Percentiles rank a stretch among this genome's conserved stretches.
phyloP scores from a whole-genome alignment of 257 asterid species.

The Coffea canephora region DNA sequence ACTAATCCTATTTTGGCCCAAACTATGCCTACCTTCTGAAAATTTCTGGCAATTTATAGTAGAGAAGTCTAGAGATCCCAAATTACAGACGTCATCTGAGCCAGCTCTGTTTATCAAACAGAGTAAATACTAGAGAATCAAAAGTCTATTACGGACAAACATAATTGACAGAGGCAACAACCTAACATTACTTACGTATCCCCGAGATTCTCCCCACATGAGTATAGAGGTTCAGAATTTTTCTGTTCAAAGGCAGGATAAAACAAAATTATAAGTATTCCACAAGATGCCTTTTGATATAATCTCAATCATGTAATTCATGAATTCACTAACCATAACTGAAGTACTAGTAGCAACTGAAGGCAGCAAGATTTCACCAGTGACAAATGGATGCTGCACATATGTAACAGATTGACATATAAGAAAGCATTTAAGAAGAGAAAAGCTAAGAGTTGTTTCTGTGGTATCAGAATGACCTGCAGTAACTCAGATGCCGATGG shows the following conservation, averaged over 20 bases:
- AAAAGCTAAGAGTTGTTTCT: neutral
- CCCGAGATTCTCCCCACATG: neutral
- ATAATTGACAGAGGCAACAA: neutral
- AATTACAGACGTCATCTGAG: constrained; percentile 38
- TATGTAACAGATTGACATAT: neutral
- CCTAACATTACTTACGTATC: constrained; percentile 17
- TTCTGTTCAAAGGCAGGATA: constrained; percentile 12
- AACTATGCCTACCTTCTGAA: constrained; percentile 16
- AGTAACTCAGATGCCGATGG: constrained; percentile 34
- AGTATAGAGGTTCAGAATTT: constrained; percentile 5
- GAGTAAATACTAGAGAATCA: neutral
- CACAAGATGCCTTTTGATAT: neutral
- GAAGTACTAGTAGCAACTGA: constrained; percentile 9
- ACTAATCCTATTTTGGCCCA: constrained; percentile 17
- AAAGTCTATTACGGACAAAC: neutral
- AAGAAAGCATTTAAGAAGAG: neutral
- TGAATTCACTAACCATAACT: constrained; percentile 21
- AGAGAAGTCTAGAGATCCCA: constrained; percentile 38
- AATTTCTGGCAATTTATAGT: constrained; percentile 18
- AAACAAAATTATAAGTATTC: neutral
- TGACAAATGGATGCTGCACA: constrained; percentile 38
- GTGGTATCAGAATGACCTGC: constrained; percentile 24
- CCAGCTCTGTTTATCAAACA: constrained; percentile 22
- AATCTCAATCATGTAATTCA: neutral
- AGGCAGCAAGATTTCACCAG: constrained; percentile 23